Evolutionary conservation across 2,329 filamentous ascomycete species (phyloP), one percentile per base, ranked within the genome.

Genomic region (Aspergillus carbonarius): DNA sequence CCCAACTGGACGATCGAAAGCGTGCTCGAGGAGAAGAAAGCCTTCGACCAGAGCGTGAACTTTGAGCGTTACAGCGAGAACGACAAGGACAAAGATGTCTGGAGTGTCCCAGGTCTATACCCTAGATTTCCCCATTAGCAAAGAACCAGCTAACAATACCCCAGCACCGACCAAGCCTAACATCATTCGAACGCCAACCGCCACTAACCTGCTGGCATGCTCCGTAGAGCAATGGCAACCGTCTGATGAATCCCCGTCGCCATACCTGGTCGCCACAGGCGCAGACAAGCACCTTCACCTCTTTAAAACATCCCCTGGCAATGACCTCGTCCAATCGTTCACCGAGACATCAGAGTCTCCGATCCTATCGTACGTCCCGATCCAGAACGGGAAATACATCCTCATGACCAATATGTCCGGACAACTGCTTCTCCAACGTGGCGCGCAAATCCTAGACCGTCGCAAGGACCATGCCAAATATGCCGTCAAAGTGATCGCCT

Each of bases 331-430:
- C 12, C 58, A 47, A 2, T 74, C 73, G 3, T 66, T 74, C 32
- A 40, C 68, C 3, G 62, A 63, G 3, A 58, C 72, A n/a, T 70
- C 69, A 15, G 67, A 71, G 35, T 71, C 74, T 12, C 84, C 85
- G 0, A 79, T 86, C 32, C 71, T 88, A 10, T 85, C 83, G 18
- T 76, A 79, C 53, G 69, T 74, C 27, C 72, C 77, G 6, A 61
- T 85, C 6, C 64, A 72, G 5, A 63, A 74, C n/a, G 74, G 74
- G 4, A 63, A 63, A 50, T 79, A 79, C 63, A 63, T 85, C 13
- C 68, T 86, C n/a, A 75, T 81, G 52, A 79, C 81, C 17, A 83
- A 80, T 46, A 87, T 87, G 85, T 86, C 84, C 9, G 85, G 85
- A 4, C 80, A 82, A 55, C 65, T 87, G 5, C 67, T 80, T 30